Evolutionary conservation across 257 asterid species (phyloP), one percentile per base, ranked within the genome.

Genomic region (Haberlea rhodopensis): DNA sequence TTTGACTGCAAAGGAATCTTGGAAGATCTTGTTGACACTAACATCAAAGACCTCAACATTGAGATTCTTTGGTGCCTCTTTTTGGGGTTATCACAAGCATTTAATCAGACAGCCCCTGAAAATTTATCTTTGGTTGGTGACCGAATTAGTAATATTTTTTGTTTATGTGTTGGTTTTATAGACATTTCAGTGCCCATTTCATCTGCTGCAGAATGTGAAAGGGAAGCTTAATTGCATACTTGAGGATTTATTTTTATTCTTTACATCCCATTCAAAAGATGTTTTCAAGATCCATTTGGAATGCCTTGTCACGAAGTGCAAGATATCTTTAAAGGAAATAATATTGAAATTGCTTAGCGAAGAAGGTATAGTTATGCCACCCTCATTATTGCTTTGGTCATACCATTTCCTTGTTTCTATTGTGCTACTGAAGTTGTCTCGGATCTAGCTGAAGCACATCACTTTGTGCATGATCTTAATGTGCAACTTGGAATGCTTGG

Each of bases 171-270:
- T 46, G 62, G 37, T 60, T 62, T 20, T 4, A 63, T 58, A 52
- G 45, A 55, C 54, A 34, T 6, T 60, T 46, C 20, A 25, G 62
- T 66, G 32, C 71, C 53, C 32, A 73, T 49, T 28, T 34, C 32
- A 19, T 49, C 63, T 58, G 62, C 76, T 58, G 55, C 87, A 92
- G 99, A 90, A 75, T 62, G 69, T 72, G 73, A 75, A 72, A 69
- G 96, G 62, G 78, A 78, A 66, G 69, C 83, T 86, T 86, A 60
- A 45, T 29, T 67, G 77, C 74, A 74, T 64, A 63, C 86, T 89
- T 77, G 84, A 78, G 70, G 87, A 79, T 70, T 70, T 92, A 27
- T 90, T 82, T 81, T 53, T 80, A 62, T 87, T 92, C 81, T 81
- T 85, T 75, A 79, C 85, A 28, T 77, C 91, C 43, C 81, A 77